These are phyloP conservation scores for Plasmodium billcollinsi DNA, from an alignment of 169 alveolate species.

Conservation along the genomic window DNA sequence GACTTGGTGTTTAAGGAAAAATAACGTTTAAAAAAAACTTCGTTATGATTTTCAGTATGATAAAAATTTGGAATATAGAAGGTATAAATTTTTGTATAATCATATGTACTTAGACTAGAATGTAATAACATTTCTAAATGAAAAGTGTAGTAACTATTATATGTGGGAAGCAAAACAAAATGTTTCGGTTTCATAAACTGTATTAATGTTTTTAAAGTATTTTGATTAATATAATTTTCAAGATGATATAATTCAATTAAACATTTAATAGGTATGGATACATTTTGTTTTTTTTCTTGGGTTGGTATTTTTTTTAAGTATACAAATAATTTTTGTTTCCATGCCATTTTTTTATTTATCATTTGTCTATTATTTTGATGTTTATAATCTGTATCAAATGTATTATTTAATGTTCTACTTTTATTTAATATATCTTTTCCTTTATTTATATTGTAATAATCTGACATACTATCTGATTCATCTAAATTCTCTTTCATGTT, in stretches of 20 bases:
- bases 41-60: neutral
- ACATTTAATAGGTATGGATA: constrained; percentile 40
- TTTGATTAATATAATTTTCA: constrained; percentile 40
- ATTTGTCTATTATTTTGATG: neutral
- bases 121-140: constrained; percentile 57
- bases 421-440: neutral
- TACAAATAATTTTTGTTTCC: constrained; percentile 46
- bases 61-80: constrained; percentile 51
- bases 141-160: constrained; percentile 36
- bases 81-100: constrained; percentile 15
- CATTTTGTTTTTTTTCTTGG: constrained; percentile 10
- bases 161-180: constrained; percentile 66
- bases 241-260: constrained; percentile 28
- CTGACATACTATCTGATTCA: constrained; percentile 10
- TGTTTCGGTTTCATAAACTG: constrained; percentile 45
- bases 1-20: neutral
- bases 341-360: constrained; percentile 18
- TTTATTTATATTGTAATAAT: constrained; percentile 15
- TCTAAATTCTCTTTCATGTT: neutral
- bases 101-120: neutral
- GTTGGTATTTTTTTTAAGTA: constrained; percentile 56
- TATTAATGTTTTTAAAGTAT: constrained; percentile 35
- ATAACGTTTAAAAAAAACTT: constrained; percentile 25
- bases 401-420: neutral
- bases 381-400: neutral